These are phyloP conservation scores for Castanospermum australe DNA, from an alignment of 306 rosid genomes.

Conservation along the genomic window DNA sequence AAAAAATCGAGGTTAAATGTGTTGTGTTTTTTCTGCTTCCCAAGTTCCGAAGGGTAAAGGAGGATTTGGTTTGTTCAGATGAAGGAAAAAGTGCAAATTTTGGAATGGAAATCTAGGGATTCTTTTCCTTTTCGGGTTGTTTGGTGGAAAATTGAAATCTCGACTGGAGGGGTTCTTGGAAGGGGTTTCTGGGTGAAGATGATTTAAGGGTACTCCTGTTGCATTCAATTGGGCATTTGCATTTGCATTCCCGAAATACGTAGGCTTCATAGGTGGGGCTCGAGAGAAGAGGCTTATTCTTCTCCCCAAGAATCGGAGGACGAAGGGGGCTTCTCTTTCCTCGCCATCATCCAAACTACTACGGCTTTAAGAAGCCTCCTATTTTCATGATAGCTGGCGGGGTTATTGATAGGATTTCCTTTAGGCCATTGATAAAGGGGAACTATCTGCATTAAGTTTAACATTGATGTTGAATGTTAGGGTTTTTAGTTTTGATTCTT, in stretches of 20 bases:
- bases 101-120: neutral
- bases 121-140: neutral
- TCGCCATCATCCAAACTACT: too few relatives aligned
- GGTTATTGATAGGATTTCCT: too few relatives aligned
- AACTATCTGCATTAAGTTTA: too few relatives aligned
- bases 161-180: neutral
- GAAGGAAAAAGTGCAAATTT: neutral
- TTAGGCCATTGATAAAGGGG: neutral
- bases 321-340: neutral
- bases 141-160: neutral
- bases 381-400: too few relatives aligned
- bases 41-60: neutral
- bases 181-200: neutral
- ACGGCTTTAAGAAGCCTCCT: too few relatives aligned
- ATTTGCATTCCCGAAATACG: too few relatives aligned
- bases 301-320: neutral
- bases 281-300: too few relatives aligned
- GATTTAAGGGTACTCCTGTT: neutral
- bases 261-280: too few relatives aligned
- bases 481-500: neutral
- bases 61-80: neutral
- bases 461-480: neutral
- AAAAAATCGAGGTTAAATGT: neutral
- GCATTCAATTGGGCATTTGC: neutral
- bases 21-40: too few relatives aligned